These are phyloP conservation scores for Salix udensis DNA, from an alignment of 345 rosid genomes.

Conservation along the genomic window DNA sequence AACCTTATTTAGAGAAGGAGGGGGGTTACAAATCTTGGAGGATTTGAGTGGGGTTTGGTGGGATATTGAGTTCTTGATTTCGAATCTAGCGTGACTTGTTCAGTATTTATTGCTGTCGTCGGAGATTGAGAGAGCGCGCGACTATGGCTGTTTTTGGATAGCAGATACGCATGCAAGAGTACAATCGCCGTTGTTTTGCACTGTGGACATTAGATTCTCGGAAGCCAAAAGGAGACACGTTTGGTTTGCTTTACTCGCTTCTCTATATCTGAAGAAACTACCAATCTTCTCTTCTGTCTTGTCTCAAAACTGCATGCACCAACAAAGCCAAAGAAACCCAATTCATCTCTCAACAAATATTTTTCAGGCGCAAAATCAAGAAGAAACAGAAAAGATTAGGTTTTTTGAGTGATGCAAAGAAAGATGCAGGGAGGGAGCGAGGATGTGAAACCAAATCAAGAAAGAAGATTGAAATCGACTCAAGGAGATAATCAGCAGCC, in stretches of 20 bases:
- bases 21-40: constrained; percentile 16
- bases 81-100: constrained; percentile 5
- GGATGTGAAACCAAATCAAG: constrained; percentile 29
- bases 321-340: neutral
- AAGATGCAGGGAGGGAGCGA: constrained; percentile 26
- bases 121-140: neutral
- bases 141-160: neutral
- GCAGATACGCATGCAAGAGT: neutral
- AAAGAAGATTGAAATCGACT: constrained; percentile 31
- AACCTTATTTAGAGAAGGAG: neutral
- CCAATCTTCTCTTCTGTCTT: neutral
- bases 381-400: neutral
- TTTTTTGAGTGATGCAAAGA: neutral
- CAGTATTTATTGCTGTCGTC: neutral
- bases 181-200: constrained; percentile 20
- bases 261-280: constrained; percentile 13
- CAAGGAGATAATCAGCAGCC: constrained; percentile 16
- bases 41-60: constrained; percentile 12
- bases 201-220: constrained; percentile 1
- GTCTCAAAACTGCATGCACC: constrained; percentile 23
- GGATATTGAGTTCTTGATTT: constrained; percentile 11
- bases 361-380: neutral
- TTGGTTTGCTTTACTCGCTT: constrained; percentile 8
- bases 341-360: neutral
- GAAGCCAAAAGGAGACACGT: constrained; percentile 17